These are phyloP conservation scores for Sporothrix brunneoviolacea DNA, from an alignment of 2,329 filamentous ascomycete species.

Conservation along the genomic window DNA sequence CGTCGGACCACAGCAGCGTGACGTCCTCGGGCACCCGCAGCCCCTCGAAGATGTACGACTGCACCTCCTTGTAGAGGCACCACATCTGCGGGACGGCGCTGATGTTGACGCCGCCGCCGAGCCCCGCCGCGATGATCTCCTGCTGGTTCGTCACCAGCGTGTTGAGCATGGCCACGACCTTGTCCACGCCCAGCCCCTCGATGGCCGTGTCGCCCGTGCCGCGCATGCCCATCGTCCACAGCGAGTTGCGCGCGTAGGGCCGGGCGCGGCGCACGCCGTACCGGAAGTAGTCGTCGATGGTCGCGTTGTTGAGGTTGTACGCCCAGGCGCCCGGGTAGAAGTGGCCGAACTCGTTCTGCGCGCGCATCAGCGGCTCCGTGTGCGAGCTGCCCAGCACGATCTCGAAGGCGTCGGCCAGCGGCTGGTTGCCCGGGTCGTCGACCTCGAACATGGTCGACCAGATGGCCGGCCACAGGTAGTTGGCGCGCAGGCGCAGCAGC, in stretches of 20 bases:
- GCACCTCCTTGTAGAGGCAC: conserved; percentile 70
- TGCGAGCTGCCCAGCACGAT: conserved; percentile 68
- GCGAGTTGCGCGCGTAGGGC: conserved; percentile 55
- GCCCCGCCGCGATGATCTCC: conserved; percentile 49
- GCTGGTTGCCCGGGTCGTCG: conserved; percentile 62
- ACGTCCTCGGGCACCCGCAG: conserved; percentile 59
- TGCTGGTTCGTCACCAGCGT: conserved; percentile 55
- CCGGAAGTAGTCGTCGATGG: conserved; percentile 61
- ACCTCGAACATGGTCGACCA: conserved; percentile 68
- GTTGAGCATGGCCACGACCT: conserved; percentile 53
- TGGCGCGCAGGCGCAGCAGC: conserved; percentile 60
- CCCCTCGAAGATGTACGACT: conserved; percentile 60
- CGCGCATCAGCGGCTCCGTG: conserved; percentile 63
- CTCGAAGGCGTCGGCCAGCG: conserved; percentile 65
- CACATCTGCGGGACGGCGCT: conserved; percentile 59
- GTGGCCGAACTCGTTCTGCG: conserved; percentile 48
- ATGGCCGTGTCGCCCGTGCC: conserved; percentile 61
- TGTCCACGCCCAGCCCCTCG: conserved; percentile 44
- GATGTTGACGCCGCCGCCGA: conserved; percentile 40
- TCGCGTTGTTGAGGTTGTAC: conserved; percentile 62
- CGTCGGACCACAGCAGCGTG: conserved; percentile 62
- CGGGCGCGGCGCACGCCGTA: conserved; percentile 60
- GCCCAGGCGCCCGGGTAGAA: conserved; percentile 57
- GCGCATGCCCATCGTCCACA: conserved; percentile 66
- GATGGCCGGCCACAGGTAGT: conserved; percentile 63